phyloP scores from a whole-genome alignment of 2,329 filamentous ascomycete genomes.

The Diaporthe sp. region DNA sequence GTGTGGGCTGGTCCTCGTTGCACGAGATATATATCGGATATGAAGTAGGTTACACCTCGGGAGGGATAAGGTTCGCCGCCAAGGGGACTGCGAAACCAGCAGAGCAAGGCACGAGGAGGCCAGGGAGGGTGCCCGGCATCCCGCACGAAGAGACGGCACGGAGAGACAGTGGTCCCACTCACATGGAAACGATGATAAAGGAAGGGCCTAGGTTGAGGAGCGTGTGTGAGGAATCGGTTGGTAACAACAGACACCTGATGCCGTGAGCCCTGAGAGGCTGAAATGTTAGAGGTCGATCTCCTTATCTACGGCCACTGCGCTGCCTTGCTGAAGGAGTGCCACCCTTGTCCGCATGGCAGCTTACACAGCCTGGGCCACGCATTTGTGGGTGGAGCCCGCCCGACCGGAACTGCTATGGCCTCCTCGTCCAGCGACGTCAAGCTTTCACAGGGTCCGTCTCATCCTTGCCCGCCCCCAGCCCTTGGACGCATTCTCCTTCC shows the following conservation, averaged over 20 bases:
- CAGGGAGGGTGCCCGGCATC: neutral
- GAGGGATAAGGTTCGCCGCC: constrained; percentile 14
- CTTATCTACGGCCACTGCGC: constrained; percentile 28
- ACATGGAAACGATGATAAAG: constrained; percentile 21
- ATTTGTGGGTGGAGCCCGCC: constrained; percentile 6
- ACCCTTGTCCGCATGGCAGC: constrained; percentile 28
- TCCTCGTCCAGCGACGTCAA: constrained; percentile 26
- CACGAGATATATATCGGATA: neutral
- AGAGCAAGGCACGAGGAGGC: neutral
- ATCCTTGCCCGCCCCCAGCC: neutral
- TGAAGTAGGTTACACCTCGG: constrained; percentile 17
- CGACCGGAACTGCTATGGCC: constrained; percentile 13
- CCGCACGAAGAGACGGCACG: neutral
- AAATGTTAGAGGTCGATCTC: constrained; percentile 1
- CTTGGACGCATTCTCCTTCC: neutral
- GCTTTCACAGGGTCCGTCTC: constrained; percentile 19
- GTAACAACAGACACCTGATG: neutral
- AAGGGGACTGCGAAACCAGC: constrained; percentile 29
- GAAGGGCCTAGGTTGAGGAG: neutral
- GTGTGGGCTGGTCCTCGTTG: neutral
- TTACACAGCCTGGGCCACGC: neutral
- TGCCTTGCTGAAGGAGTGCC: constrained; percentile 17
- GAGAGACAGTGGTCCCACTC: constrained; percentile 8
- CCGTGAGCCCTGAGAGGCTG: neutral
- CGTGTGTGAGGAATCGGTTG: constrained; percentile 18